Evolutionary conservation across 352 stramenopile species (phyloP), one percentile per base, ranked within the genome.

Genomic region (Globisporangium splendens): DNA sequence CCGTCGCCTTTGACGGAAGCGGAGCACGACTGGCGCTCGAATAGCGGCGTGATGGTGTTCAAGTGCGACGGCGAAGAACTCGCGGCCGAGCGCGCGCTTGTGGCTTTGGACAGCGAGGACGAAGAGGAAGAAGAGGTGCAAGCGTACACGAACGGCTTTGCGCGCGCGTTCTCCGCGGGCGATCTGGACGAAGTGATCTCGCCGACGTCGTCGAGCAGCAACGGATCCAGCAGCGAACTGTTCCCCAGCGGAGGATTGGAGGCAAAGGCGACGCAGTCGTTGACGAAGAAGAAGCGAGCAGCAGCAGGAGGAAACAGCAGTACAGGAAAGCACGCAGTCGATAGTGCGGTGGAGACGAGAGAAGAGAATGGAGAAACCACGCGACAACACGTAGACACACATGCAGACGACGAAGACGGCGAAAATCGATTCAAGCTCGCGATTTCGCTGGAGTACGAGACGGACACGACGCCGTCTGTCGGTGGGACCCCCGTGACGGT

Each of bases 401-500:
- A 35, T 35, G 28, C 7, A 4, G 51, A 62, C 5, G 65, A 77
- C 10, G 61, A 63, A 50, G 60, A 65, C 4, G 65, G 77, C 14
- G 61, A 72, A 8, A 66, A 86, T 33, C 65, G 57, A 24, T 85
- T 83, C 62, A 62, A 83, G 13, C 54, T 88, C 41, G 75, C 83
- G 31, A 75, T 89, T 17, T 69, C 76, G 20, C 44, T 92, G 50
- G 75, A 91, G 54, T 79, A 88, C 62, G 80, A 91, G 59, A 83
- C 75, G 0, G 77, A 87, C 49, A 78, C 75, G 18, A 76, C 78
- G 46, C 53, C 59, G 18, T 65, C 59, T 15, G 21, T 69, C 10
- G 52, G 48, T 5, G 67, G 52, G 43, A 63, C 47, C 22, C 48
- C 47, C 50, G 44, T 22, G 60, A 69, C 50, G 61, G 67, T 69